Evolutionary conservation across 139 green algal species (phyloP), one percentile per base, ranked within the genome.

Genomic region (Chlorella sp.): DNA sequence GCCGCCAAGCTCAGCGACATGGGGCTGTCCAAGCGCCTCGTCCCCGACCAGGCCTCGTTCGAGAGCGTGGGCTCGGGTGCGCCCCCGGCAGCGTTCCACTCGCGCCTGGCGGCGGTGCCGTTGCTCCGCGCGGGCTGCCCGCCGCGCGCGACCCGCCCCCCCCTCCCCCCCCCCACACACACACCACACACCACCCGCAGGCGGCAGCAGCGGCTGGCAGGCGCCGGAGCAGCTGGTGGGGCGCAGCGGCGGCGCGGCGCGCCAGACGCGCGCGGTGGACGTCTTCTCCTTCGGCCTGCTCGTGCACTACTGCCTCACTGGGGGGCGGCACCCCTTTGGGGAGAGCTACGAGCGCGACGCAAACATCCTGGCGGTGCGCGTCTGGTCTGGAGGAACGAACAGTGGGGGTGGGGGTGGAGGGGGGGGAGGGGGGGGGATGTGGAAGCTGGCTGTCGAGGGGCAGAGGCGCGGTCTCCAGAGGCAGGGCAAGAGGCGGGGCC

Each of bases 1-100:
- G 79, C 71, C 11, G 95, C 90, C 63, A 99, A 99, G 88, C 81
- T 99, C 33, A 94, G 86, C 1, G 96, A 99, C 86, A 99, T 99
- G 96, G 96, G 96, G 5, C 89, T 99, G 33, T 89, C 86, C 87
- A 96, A 95, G 80, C 90, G 90, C 58, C 85, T 99, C 42, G 80
- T 91, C 31, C 79, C 85, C 9, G 91, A 97, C 64, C 90, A 94
- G 83, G 87, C 81, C 62, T 90, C 81, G 55, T 98, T 98, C 53
- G 90, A 95, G 72, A 93, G 77, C 60, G 75, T 89, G 33, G 90
- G 87, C 14, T 83, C 87, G 67, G 87, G 87, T 89, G 69, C 9
- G 76, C n/a, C n/a, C n/a, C n/a, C n/a, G n/a, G n/a, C n/a, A n/a
- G n/a, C n/a, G n/a, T n/a, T n/a, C n/a, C n/a, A n/a, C n/a, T n/a